A percentile compares a stretch with the other conserved stretches of the same genome.
Conservation (phyloP, 768 basidiomycete genomes). For the Termitomyces bulborhizus region DNA sequence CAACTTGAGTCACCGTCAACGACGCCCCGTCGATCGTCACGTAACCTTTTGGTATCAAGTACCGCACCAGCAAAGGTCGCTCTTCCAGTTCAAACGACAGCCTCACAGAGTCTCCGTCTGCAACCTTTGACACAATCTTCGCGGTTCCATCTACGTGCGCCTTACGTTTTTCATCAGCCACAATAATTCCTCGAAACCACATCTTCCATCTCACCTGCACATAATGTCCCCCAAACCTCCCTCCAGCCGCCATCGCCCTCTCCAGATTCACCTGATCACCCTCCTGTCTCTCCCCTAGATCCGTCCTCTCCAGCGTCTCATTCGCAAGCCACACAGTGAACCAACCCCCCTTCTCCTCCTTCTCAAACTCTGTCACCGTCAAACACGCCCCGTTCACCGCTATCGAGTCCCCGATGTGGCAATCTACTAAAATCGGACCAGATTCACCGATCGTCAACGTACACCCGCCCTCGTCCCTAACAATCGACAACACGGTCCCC, state of each 20-base stretch:
- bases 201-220: conserved; percentile 64
- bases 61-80: conserved; percentile 48
- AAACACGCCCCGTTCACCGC: conserved; percentile 85
- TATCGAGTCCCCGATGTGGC: conserved; percentile 91
- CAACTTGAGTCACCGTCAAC: conserved; percentile 80
- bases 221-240: conserved; percentile 93
- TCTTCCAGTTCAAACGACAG: conserved; percentile 71
- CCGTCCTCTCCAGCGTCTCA: conserved; percentile 87
- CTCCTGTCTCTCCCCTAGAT: conserved; percentile 75
- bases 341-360: conserved; percentile 56
- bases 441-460: conserved; percentile 72
- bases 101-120: conserved; percentile 87
- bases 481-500: conserved; percentile 64
- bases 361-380: conserved; percentile 84
- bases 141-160: conserved; percentile 94
- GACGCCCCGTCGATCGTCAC: conserved; percentile 93
- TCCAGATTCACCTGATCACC: conserved; percentile 89
- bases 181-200: not conserved
- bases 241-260: conserved; percentile 89
- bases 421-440: conserved; percentile 75
- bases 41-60: conserved; percentile 92
- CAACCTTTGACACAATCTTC: conserved; percentile 51
- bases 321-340: conserved; percentile 96
- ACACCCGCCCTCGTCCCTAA: conserved; percentile 69
- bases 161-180: conserved; percentile 29